phyloP scores from a whole-genome alignment of 2,329 filamentous ascomycete genomes.

The Aspergillus sp. region DNA sequence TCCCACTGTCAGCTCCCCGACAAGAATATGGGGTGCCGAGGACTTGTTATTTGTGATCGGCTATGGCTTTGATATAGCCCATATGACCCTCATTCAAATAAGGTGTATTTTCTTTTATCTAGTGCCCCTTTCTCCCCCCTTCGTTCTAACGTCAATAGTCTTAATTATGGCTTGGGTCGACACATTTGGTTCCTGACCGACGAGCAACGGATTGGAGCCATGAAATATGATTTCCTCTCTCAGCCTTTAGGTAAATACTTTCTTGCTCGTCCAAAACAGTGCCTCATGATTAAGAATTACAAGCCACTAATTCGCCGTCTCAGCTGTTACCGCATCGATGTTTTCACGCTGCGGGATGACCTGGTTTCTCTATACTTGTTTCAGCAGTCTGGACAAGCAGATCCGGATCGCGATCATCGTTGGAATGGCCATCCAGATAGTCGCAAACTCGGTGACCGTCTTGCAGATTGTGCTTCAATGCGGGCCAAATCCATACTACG shows the following conservation, averaged over 20 bases:
- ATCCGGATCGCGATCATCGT: slow-evolving; percentile 32
- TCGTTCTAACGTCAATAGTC: slow-evolving; percentile 16
- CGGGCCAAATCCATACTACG: slow-evolving; percentile 33
- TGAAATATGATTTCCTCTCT: slow-evolving; percentile 30
- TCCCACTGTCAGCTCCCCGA: slow-evolving; percentile 32
- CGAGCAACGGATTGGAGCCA: slow-evolving; percentile 24
- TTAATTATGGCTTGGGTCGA: slow-evolving; percentile 32
- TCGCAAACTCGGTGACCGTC: slow-evolving; percentile 34
- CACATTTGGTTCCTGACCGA: slow-evolving; percentile 32
- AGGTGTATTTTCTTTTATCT: slow-evolving; percentile 21
- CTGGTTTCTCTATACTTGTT: slow-evolving; percentile 38
- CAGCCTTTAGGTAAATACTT: slow-evolving; percentile 22
- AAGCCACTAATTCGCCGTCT: not conserved
- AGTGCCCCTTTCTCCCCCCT: no score
- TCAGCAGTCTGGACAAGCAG: slow-evolving; percentile 29
- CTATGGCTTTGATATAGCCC: slow-evolving; percentile 32
- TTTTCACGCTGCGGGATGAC: slow-evolving; percentile 38
- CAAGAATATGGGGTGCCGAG: slow-evolving; percentile 35
- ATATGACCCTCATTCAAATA: slow-evolving; percentile 33
- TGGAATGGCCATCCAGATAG: slow-evolving; percentile 33
- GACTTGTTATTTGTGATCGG: slow-evolving; percentile 32
- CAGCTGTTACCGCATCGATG: slow-evolving; percentile 35
- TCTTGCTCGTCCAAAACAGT: not conserved
- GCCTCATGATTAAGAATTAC: not conserved
- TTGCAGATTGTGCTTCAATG: slow-evolving; percentile 38